These are phyloP conservation scores for Typha latifolia DNA, from an alignment of 176 grass and related monocot species.

Conservation along the genomic window DNA sequence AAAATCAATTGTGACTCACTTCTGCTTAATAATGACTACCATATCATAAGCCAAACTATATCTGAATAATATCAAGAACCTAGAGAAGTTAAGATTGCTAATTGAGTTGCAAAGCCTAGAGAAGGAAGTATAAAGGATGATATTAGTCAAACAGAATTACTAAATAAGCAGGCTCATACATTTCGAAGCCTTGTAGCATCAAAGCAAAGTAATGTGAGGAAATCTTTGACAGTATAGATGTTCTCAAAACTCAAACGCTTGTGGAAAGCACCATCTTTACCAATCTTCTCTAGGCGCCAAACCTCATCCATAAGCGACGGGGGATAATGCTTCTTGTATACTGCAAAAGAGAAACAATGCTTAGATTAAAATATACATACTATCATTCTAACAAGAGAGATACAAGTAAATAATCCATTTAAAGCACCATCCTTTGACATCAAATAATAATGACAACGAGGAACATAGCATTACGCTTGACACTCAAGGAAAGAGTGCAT, in stretches of 20 bases:
- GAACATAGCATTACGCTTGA: too few relatives aligned
- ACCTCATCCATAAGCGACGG: conserved; percentile 79
- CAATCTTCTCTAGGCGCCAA: conserved; percentile 95
- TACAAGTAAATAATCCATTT: background rate
- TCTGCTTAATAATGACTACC: too few relatives aligned
- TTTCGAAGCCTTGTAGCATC: conserved; percentile 69
- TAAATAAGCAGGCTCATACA: conserved; percentile 31
- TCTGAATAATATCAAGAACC: too few relatives aligned
- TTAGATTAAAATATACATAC: background rate
- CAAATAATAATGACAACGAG: too few relatives aligned
- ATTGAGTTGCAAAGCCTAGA: background rate
- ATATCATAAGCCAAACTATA: too few relatives aligned
- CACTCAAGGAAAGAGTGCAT: too few relatives aligned
- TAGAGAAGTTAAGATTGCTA: too few relatives aligned
- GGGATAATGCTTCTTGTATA: conserved; percentile 98
- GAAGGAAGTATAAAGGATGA: conserved; percentile 5
- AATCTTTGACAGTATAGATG: conserved; percentile 74
- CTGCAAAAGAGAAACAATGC: conserved; percentile 23
- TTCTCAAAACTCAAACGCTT: conserved; percentile 71
- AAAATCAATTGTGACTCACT: too few relatives aligned
- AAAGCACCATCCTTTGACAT: background rate
- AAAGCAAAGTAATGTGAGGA: conserved; percentile 50
- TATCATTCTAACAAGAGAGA: background rate
- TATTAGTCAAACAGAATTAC: conserved; percentile 7
- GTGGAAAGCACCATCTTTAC: conserved; percentile 95